Conservation (phyloP, 2,329 filamentous ascomycete species). For the Mycosphaerella arachidis region DNA sequence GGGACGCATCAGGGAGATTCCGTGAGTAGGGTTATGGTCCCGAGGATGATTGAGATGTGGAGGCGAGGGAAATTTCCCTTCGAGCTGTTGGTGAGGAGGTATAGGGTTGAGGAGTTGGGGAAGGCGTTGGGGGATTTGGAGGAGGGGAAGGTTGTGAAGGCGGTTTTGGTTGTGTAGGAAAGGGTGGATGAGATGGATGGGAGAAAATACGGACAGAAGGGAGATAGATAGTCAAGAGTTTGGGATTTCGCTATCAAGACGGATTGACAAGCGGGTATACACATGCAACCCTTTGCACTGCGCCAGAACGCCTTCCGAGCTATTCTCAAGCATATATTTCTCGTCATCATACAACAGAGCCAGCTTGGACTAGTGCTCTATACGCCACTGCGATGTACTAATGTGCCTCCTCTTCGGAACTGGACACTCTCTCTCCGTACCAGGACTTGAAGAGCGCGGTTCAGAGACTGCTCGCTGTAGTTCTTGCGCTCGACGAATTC, state of each 20-base stretch:
- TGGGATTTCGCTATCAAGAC: no score
- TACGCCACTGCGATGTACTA: conserved; percentile 66
- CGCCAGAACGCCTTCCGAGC: not conserved
- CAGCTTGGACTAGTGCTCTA: not conserved
- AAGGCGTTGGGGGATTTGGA: conserved; percentile 16
- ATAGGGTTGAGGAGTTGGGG: conserved; percentile 20
- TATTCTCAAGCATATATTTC: not conserved
- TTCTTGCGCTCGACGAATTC: conserved; percentile 92
- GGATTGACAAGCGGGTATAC: not conserved
- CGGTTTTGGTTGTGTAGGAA: conserved; percentile 17
- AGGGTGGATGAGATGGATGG: no score
- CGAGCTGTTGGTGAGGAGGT: conserved; percentile 16
- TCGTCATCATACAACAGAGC: not conserved
- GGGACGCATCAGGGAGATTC: conserved; percentile 26
- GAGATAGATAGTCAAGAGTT: no score
- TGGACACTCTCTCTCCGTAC: conserved; percentile 83
- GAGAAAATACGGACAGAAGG: no score
- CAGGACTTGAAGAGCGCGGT: conserved; percentile 77
- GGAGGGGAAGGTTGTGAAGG: conserved; percentile 19
- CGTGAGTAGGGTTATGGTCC: conserved; percentile 19
- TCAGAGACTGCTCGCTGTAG: conserved; percentile 81
- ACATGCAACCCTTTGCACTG: not conserved
- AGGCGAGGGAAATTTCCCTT: conserved; percentile 19
- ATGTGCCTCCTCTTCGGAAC: conserved; percentile 69
- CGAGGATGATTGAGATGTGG: conserved; percentile 20